Conservation (phyloP, 768 basidiomycete species). For the Leucocoprinus sp. region DNA sequence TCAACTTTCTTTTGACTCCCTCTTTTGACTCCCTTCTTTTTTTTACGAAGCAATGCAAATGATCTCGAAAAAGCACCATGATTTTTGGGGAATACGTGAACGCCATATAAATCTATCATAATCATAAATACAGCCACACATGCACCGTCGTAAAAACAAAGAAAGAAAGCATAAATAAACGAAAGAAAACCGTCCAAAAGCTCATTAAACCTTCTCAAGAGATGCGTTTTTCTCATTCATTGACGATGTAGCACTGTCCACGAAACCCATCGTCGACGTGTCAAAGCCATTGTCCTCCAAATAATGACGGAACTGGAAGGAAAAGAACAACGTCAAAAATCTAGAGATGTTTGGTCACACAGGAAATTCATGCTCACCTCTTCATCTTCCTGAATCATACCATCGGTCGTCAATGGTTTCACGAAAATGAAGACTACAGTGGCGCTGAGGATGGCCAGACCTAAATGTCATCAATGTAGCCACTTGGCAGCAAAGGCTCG, state of each 20-base stretch:
- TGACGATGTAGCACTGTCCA: slow-evolving; percentile 19
- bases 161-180: no score
- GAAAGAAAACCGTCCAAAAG: background rate
- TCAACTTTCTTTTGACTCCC: no score
- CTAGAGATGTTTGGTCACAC: background rate
- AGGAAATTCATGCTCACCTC: slow-evolving; percentile 31
- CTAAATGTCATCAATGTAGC: slow-evolving; percentile 19
- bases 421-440: slow-evolving; percentile 66
- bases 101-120: no score
- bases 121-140: no score
- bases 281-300: slow-evolving; percentile 76
- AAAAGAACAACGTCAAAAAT: background rate
- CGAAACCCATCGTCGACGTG: slow-evolving; percentile 61
- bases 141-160: no score
- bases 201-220: slow-evolving; percentile 10
- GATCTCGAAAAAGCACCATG: no score
- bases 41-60: no score
- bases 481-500: background rate
- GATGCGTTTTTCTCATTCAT: slow-evolving; percentile 15
- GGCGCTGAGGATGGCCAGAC: slow-evolving; percentile 74
- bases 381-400: slow-evolving; percentile 71
- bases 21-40: no score
- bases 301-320: slow-evolving; percentile 70
- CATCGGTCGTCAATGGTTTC: slow-evolving; percentile 64
- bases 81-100: no score